phyloP scores from a whole-genome alignment of 306 rosid genomes.

The Begonia fuchsioides region DNA sequence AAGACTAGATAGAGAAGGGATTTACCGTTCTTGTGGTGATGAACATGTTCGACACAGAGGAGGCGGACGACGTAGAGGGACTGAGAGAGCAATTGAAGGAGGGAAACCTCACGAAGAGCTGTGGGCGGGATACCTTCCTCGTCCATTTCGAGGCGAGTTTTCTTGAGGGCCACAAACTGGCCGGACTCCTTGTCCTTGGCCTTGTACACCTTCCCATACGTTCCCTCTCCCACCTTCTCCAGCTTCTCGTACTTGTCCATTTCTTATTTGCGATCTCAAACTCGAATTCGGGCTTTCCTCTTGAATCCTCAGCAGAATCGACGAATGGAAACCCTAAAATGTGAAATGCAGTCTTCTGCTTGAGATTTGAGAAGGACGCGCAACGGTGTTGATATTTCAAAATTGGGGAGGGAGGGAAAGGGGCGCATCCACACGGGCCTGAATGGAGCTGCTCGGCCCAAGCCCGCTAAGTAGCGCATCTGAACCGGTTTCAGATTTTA shows the following conservation, averaged over 20 bases:
- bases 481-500: too few relatives aligned
- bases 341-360: too few relatives aligned
- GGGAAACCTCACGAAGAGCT: constrained; percentile 81
- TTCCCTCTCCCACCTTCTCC: constrained; percentile 96
- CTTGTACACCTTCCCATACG: constrained; percentile 91
- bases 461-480: too few relatives aligned
- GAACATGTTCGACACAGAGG: constrained; percentile 63
- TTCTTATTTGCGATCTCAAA: background rate
- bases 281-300: too few relatives aligned
- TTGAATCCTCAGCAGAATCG: too few relatives aligned
- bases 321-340: too few relatives aligned
- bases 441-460: too few relatives aligned
- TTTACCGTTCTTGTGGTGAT: constrained; percentile 37
- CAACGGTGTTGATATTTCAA: too few relatives aligned
- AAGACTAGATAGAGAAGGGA: constrained; percentile 81
- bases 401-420: too few relatives aligned
- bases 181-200: constrained; percentile 70
- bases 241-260: constrained; percentile 95
- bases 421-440: too few relatives aligned
- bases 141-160: constrained; percentile 87
- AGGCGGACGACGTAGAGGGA: constrained; percentile 83
- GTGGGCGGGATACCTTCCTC: constrained; percentile 98
- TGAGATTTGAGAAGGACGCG: too few relatives aligned
- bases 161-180: constrained; percentile 71
- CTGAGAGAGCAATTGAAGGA: constrained; percentile 83